Base-by-base conservation (phyloP, 257 asterid genomes). In the Nicotiana paniculata region DNA sequence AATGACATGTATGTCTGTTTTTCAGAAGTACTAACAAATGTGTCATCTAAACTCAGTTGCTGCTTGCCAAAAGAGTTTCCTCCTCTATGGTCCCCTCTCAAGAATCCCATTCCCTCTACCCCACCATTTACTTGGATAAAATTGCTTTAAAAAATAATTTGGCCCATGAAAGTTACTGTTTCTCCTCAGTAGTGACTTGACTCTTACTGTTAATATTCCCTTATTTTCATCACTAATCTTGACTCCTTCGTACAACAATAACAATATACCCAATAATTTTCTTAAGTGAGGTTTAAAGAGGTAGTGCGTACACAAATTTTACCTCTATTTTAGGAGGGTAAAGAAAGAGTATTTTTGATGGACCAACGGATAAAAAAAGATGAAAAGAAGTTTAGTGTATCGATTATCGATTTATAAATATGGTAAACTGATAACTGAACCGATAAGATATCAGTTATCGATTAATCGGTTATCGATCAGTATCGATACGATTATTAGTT, bases 81-180 rank as follows among this genome's bases (percentile, higher is more conserved):
- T 33, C 81, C 75, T 64, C 83, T 80, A 67, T 88, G 93, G 95
- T 90, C 93, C 91, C 89, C 82, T 10, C 54, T 77, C 30, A 81
- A 79, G 70, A 82, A 77, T 82, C 89, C 82, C 77, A 43, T 77
- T 54, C 63, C 9, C 70, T 24, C 62, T 35, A 64, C 86, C 90
- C 93, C 86, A 85, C 92, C 90, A 83, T 87, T 83, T 57, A 18
- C 84, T 80, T 74, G 81, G 86, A 88, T 86, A 85, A 84, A 59
- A n/a, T 83, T 57, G 33, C 15, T 18, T 12, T 12, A 11, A 72
- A 72, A 0, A 30, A n/a, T n/a, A 21, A 24, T 46, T 72, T 84
- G 83, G 51, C 48, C 88, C 85, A 81, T 72, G 76, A 87, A 63
- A 82, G 65, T 75, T 51, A 81, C 86, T 66, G 62, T 77, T 57